A percentile compares a stretch with the other conserved stretches of the same genome.
Evolutionary conservation across 1,139 yeast genomes (phyloP).

Genomic region (Geotrichum aggregatum): DNA sequence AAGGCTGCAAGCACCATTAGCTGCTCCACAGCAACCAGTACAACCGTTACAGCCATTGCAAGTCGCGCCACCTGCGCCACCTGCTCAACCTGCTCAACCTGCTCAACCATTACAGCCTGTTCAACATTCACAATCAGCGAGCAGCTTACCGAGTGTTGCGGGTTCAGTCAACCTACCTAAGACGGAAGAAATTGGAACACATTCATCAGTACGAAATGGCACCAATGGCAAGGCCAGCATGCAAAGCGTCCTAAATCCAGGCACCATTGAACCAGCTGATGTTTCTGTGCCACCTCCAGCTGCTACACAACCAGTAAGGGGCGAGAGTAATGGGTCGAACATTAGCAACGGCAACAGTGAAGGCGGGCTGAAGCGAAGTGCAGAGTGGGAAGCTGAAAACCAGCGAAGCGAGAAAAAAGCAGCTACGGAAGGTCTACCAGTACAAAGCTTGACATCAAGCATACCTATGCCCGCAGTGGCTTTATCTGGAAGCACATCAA

Average conservation of each 20-base stretch:
- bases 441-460: not conserved
- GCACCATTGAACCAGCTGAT: not conserved
- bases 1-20: not conserved
- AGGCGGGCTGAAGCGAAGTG: not conserved
- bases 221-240: slow-evolving; percentile 19
- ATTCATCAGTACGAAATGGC: too few relatives aligned
- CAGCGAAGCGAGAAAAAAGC: not conserved
- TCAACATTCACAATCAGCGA: not conserved
- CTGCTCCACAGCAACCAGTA: not conserved
- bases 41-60: not conserved
- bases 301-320: not conserved
- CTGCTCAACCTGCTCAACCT: not conserved
- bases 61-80: not conserved
- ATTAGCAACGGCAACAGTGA: too few relatives aligned
- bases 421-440: not conserved
- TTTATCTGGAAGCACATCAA: not conserved
- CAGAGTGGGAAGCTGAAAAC: not conserved
- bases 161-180: not conserved
- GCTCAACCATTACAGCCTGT: not conserved
- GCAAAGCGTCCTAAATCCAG: not conserved
- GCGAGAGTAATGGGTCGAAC: too few relatives aligned
- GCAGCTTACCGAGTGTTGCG: too few relatives aligned
- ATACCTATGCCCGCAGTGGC: not conserved
- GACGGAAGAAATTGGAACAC: slow-evolving; percentile 10
- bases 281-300: not conserved